Percentiles rank a stretch among this genome's conserved stretches.
Evolutionary conservation across 441 rosid species (phyloP).

Genomic region (Pelargonium cotyledonis): DNA sequence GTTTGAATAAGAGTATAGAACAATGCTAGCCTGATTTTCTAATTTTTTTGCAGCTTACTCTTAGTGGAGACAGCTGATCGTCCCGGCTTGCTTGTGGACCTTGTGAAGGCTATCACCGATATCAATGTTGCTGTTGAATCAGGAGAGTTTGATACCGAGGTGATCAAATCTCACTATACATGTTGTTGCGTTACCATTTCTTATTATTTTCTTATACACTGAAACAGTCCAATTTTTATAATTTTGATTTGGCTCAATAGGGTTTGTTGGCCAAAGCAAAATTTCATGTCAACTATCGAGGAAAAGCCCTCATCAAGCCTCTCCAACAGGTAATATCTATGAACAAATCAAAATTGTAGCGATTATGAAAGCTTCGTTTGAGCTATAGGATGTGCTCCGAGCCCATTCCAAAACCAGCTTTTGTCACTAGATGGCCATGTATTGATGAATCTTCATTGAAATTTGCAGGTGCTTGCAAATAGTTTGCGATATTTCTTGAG

Average conservation of each 20-base stretch:
- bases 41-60: conserved; percentile 53
- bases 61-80: conserved; percentile 85
- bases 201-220: background rate
- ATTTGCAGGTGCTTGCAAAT: conserved; percentile 71
- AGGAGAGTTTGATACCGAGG: conserved; percentile 99
- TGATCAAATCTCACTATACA: conserved; percentile 12
- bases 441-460: too few species aligned
- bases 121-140: conserved; percentile 72
- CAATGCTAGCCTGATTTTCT: background rate
- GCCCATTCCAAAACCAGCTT: too few species aligned
- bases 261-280: conserved; percentile 93
- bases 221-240: background rate
- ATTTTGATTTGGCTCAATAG: conserved; percentile 23
- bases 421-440: too few species aligned
- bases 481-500: conserved; percentile 89
- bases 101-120: conserved; percentile 71
- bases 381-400: too few species aligned
- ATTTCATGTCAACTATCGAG: conserved; percentile 88
- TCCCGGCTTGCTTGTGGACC: conserved; percentile 87
- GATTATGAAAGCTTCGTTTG: too few species aligned
- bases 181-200: too few species aligned
- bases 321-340: conserved; percentile 65
- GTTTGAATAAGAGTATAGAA: background rate
- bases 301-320: conserved; percentile 74
- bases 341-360: too few species aligned